A percentile compares a stretch with the other conserved stretches of the same genome.
Evolutionary conservation across 441 rosid genomes (phyloP).

Genomic region (Mallotus japonicus): DNA sequence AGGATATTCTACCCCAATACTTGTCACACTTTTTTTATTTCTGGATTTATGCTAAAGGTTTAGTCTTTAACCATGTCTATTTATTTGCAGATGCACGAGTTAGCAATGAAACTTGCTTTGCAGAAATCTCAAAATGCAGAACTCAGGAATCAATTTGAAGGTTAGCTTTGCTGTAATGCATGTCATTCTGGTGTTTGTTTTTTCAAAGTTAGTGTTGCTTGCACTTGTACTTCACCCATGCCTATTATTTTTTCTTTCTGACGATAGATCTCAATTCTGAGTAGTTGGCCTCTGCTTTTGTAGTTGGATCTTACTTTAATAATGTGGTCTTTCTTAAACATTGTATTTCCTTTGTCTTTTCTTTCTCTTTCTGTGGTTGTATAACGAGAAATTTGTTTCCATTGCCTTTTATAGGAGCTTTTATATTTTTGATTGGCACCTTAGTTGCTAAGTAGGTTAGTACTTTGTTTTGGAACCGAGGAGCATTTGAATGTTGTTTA

Average conservation of each 20-base stretch:
- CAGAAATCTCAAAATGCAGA: slow-evolving; percentile 86
- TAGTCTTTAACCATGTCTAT: slow-evolving; percentile 8
- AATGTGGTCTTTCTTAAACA: background rate
- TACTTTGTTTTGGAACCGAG: too few relatives aligned
- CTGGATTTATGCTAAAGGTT: background rate
- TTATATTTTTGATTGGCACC: background rate
- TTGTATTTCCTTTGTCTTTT: too few relatives aligned
- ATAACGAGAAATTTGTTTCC: background rate
- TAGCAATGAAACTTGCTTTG: slow-evolving; percentile 75
- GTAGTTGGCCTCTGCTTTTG: background rate
- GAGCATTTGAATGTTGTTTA: too few relatives aligned
- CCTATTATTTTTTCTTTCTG: background rate
- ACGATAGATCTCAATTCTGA: background rate
- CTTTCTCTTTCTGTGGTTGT: background rate
- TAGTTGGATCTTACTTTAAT: background rate
- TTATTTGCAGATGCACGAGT: slow-evolving; percentile 72
- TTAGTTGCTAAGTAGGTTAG: background rate
- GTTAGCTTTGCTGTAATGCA: slow-evolving; percentile 33
- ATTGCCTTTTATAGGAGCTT: background rate
- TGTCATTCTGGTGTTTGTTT: background rate
- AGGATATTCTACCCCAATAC: background rate
- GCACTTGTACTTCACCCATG: background rate
- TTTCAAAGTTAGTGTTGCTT: background rate
- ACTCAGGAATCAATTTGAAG: slow-evolving; percentile 87
- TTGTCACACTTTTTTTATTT: background rate